Base-by-base conservation (phyloP, 2,329 filamentous ascomycete genomes). In the Leptodontidium sp. region DNA sequence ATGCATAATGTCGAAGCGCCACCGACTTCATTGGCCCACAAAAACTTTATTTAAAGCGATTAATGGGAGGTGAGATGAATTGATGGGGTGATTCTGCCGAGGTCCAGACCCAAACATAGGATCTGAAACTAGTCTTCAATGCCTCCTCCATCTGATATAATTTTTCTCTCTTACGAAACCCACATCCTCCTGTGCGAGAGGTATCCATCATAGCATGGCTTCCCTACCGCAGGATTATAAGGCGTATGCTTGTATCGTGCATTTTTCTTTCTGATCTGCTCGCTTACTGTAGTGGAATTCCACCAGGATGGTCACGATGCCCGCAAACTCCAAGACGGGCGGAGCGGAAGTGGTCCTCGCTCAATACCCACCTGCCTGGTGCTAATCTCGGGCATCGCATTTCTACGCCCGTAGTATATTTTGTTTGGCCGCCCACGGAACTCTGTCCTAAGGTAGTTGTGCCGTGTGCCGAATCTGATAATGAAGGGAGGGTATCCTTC, bases 21-120 rank as follows among this genome's bases (percentile, higher is more conserved):
- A 71, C 70, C 61, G 63, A 70, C 68, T 65, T 70, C 70, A 71
- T 70, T 21, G 53, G 12, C 52, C 64, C 68, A 66, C 53, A 53
- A 29, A 59, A 59, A n/a, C 8, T 24, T 35, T 21, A n/a, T 61
- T 53, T 65, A 24, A 24, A 43, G 4, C 21, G 21, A 21, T 21
- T 43, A 8, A 43, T 43, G 32, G 53, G 52, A 40, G 35, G 12
- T 26, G n/a, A 35, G 43, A 57, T 43, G 38, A 21, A 21, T 55
- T 35, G n/a, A 40, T 29, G 29, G 24, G 5, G 24, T 45, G 57
- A 35, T 8, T 14, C 55, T 8, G 35, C 35, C 9, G 21, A 26
- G 40, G 38, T 45, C 35, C 38, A 58, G 57, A 59, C 21, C 35
- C 12, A 43, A 59, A 43, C n/a, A 45, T 17, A 49, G 11, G 38